Evolutionary conservation across 768 basidiomycete species (phyloP).

Genomic region (Tulasnella calospora): DNA sequence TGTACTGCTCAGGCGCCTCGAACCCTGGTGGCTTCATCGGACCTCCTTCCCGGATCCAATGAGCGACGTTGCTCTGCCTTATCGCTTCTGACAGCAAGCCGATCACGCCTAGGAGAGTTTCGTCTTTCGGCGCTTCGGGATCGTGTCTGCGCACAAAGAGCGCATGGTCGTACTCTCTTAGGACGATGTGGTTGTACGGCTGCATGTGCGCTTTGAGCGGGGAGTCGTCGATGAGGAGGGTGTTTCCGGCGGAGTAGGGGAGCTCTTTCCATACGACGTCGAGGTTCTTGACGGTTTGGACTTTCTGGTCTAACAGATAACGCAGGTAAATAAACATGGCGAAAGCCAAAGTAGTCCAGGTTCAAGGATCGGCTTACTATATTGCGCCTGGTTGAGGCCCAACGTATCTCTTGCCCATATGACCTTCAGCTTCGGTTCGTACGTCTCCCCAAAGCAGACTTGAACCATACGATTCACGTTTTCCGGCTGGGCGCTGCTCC

Average conservation of each 20-base stretch:
- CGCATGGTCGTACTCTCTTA: conserved; percentile 23
- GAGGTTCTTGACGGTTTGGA: conserved; percentile 70
- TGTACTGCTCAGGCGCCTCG: neutral
- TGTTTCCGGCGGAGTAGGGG: conserved; percentile 46
- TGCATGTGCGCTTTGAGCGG: conserved; percentile 57
- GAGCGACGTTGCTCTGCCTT: conserved; percentile 22
- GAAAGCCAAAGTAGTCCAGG: conserved; percentile 30
- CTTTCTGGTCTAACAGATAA: conserved; percentile 35
- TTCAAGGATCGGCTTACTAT: conserved; percentile 50
- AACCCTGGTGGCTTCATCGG: conserved; percentile 10
- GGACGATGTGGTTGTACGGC: conserved; percentile 69
- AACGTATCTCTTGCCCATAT: conserved; percentile 79
- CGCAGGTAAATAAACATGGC: neutral
- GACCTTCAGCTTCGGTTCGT: conserved; percentile 36
- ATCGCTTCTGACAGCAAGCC: conserved; percentile 25
- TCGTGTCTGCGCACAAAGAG: neutral
- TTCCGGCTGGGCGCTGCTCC: conserved; percentile 81
- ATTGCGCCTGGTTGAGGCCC: conserved; percentile 56
- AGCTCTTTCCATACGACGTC: conserved; percentile 57
- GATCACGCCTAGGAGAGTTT: conserved; percentile 26
- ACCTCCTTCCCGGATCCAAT: conserved; percentile 26
- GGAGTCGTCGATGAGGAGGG: conserved; percentile 52
- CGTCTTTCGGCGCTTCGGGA: neutral
- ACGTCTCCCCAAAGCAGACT: conserved; percentile 48
- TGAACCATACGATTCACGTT: conserved; percentile 72